These are phyloP conservation scores for Fragaria iinumae DNA, from an alignment of 306 rosid species.

Conservation along the genomic window DNA sequence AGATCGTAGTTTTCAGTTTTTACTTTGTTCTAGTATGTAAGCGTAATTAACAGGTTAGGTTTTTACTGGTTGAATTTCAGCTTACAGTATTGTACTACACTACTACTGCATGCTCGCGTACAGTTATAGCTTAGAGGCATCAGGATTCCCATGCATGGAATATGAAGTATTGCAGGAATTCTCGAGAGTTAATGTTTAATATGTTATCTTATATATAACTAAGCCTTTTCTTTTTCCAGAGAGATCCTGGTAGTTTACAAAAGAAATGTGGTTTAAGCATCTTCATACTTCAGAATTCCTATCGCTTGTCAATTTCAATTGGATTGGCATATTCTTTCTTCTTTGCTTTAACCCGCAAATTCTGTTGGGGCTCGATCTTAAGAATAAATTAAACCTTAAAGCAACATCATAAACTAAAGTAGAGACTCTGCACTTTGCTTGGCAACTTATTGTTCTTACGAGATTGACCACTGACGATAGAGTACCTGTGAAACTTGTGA, in stretches of 20 bases:
- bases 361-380: not conserved
- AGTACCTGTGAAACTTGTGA: not conserved
- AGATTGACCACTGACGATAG: not conserved
- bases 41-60: not conserved
- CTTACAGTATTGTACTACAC: not conserved
- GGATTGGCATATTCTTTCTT: not conserved
- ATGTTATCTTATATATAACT: not conserved
- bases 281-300: not conserved
- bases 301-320: not conserved
- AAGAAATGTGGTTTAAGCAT: not conserved
- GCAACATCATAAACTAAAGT: not conserved
- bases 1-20: not conserved
- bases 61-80: not conserved
- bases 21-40: not conserved
- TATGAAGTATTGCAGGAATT: not conserved
- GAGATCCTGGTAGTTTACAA: not conserved
- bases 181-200: not conserved
- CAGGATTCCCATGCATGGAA: slow-evolving; percentile 1
- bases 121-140: not conserved
- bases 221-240: not conserved
- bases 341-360: not conserved
- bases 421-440: not conserved
- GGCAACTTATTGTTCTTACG: not conserved
- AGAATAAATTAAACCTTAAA: not conserved
- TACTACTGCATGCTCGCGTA: not conserved